Evolutionary conservation across 768 basidiomycete species (phyloP).

Genomic region (Calvatia gigantea): DNA sequence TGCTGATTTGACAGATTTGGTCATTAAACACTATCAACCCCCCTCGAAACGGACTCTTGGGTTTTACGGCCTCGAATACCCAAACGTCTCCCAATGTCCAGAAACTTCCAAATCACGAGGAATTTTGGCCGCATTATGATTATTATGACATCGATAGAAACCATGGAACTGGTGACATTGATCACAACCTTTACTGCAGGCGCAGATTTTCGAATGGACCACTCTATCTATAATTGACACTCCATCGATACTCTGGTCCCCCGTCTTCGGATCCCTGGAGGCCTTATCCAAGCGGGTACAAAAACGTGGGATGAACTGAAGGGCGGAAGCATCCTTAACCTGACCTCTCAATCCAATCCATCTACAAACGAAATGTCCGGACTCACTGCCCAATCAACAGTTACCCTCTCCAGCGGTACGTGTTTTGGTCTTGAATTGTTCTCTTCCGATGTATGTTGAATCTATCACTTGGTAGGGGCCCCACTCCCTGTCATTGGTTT

Average conservation of each 20-base stretch:
- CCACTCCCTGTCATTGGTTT: constrained; percentile 57
- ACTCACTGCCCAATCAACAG: constrained; percentile 19
- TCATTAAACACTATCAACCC: too few relatives aligned
- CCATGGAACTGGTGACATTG: too few relatives aligned
- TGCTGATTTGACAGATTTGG: too few relatives aligned
- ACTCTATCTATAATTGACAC: background rate
- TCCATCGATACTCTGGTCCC: constrained; percentile 5
- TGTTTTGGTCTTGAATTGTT: background rate
- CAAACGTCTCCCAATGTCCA: too few relatives aligned
- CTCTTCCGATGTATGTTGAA: background rate
- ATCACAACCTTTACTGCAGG: too few relatives aligned
- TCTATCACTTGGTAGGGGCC: constrained; percentile 28
- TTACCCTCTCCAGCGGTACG: constrained; percentile 23
- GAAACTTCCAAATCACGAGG: too few relatives aligned
- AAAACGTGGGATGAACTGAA: background rate
- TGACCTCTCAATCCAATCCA: background rate
- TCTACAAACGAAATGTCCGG: background rate
- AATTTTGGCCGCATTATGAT: too few relatives aligned
- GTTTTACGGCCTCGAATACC: too few relatives aligned
- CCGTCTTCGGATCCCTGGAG: background rate
- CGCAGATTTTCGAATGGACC: background rate
- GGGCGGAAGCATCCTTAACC: background rate
- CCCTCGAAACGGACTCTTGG: too few relatives aligned
- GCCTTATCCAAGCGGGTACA: background rate
- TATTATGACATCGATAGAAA: too few relatives aligned